phyloP scores from a whole-genome alignment of 1,284 basidiomycete genomes.

The Takashimella tepidaria region DNA sequence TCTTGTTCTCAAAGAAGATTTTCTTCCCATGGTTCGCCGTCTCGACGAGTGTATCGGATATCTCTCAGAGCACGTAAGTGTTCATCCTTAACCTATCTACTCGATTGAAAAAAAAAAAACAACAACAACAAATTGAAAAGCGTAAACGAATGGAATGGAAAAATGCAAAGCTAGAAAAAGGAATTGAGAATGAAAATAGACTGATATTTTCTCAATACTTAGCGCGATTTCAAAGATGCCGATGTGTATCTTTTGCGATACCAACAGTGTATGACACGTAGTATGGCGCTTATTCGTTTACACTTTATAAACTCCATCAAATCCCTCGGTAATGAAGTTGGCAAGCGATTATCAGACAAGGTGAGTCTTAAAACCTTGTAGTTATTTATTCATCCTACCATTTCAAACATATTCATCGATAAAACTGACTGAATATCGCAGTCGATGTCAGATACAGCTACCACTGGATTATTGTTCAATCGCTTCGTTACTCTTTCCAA shows the following conservation, averaged over 20 bases:
- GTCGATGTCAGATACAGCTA: slow-evolving; percentile 75
- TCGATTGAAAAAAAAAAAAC: too few species aligned
- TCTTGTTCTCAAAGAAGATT: slow-evolving; percentile 79
- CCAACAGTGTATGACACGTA: slow-evolving; percentile 90
- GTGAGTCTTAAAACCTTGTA: slow-evolving; percentile 42
- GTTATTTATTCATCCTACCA: not conserved
- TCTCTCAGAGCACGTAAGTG: slow-evolving; percentile 71
- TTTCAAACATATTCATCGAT: too few species aligned
- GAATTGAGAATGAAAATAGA: too few species aligned
- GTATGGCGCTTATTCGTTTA: slow-evolving; percentile 94
- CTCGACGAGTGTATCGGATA: slow-evolving; percentile 89
- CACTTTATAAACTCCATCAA: slow-evolving; percentile 79
- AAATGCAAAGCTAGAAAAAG: too few species aligned
- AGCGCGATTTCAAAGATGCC: slow-evolving; percentile 85
- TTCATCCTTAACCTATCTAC: not conserved
- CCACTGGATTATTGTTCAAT: slow-evolving; percentile 78
- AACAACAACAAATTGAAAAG: too few species aligned
- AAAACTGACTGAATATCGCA: too few species aligned
- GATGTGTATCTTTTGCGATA: slow-evolving; percentile 87
- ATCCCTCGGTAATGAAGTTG: slow-evolving; percentile 66
- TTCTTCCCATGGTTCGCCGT: slow-evolving; percentile 87
- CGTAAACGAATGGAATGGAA: too few species aligned
- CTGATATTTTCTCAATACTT: slow-evolving; percentile 4
- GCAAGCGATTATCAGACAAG: slow-evolving; percentile 66
- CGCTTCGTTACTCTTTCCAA: slow-evolving; percentile 70